These are phyloP conservation scores for Parmelia sp. DNA, from an alignment of 495 filamentous ascomycete genomes.

Conservation along the genomic window DNA sequence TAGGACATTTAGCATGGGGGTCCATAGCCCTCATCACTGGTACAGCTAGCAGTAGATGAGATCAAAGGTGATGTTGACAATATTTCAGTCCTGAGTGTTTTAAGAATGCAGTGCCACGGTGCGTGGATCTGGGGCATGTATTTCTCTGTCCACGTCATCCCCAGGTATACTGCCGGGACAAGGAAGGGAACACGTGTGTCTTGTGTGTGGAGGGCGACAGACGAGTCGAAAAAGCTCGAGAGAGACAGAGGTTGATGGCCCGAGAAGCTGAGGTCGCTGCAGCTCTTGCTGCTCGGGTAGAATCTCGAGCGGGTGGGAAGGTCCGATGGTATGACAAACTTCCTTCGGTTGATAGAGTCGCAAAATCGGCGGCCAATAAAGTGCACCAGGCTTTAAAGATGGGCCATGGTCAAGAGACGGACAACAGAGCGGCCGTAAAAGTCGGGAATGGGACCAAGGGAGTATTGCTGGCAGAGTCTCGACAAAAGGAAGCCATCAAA, in stretches of 20 bases:
- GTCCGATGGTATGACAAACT: background rate
- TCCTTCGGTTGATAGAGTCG: background rate
- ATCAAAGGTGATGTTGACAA: background rate
- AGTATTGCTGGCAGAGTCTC: background rate
- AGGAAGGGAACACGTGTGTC: background rate
- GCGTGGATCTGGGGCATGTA: background rate
- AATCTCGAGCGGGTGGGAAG: background rate
- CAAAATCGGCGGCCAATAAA: background rate
- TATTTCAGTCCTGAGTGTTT: background rate
- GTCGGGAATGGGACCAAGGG: background rate
- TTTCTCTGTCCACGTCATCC: background rate
- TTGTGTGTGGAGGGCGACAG: background rate
- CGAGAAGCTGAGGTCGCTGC: background rate
- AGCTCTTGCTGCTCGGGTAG: background rate
- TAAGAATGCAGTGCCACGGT: background rate
- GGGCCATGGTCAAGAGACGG: background rate
- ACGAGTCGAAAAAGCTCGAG: background rate
- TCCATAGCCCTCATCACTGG: background rate
- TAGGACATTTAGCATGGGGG: background rate
- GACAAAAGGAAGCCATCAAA: background rate
- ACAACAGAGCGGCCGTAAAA: background rate
- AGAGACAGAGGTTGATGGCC: background rate
- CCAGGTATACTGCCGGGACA: background rate
- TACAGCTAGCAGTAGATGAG: background rate
- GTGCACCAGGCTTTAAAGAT: background rate